Evolutionary conservation across 495 filamentous ascomycete species (phyloP).

Genomic region (Sporormia fimetaria): DNA sequence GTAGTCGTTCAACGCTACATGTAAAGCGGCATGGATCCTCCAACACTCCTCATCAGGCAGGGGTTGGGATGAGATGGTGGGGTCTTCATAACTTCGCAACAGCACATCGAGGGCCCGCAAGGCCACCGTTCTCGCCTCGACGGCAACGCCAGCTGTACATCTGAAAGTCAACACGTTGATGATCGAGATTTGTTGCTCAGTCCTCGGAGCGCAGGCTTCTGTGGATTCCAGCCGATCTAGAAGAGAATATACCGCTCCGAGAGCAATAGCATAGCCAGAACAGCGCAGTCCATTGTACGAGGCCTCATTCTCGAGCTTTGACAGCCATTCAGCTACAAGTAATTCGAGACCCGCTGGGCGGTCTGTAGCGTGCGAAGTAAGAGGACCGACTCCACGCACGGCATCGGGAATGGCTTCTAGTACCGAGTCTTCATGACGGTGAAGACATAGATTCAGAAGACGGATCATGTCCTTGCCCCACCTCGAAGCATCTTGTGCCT

Average conservation of each 20-base stretch:
- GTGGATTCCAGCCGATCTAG: too few relatives aligned
- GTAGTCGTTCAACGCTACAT: conserved; percentile 61
- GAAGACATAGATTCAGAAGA: conserved; percentile 21
- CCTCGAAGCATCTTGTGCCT: not conserved
- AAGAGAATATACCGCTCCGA: conserved; percentile 17
- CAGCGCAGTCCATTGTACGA: conserved; percentile 20
- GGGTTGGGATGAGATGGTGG: not conserved
- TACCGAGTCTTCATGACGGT: conserved; percentile 20
- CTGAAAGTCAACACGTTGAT: conserved; percentile 17
- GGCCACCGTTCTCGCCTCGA: conserved; percentile 21
- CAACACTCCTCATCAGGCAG: not conserved
- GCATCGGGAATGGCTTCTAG: conserved; percentile 19
- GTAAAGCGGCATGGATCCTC: conserved; percentile 23
- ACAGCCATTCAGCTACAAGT: conserved; percentile 12
- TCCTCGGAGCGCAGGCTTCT: not conserved
- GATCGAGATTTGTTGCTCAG: conserved; percentile 11
- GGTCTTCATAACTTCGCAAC: conserved; percentile 1
- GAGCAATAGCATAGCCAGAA: conserved; percentile 20
- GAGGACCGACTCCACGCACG: conserved; percentile 2
- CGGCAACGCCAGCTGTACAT: conserved; percentile 20
- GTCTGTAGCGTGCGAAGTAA: conserved; percentile 1
- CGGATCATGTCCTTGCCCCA: conserved; percentile 9
- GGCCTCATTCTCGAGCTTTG: conserved; percentile 16
- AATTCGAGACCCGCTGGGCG: not conserved
- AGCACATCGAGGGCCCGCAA: conserved; percentile 14